phyloP scores from a whole-genome alignment of 495 filamentous ascomycete genomes.

The Bathelium albidoporum region DNA sequence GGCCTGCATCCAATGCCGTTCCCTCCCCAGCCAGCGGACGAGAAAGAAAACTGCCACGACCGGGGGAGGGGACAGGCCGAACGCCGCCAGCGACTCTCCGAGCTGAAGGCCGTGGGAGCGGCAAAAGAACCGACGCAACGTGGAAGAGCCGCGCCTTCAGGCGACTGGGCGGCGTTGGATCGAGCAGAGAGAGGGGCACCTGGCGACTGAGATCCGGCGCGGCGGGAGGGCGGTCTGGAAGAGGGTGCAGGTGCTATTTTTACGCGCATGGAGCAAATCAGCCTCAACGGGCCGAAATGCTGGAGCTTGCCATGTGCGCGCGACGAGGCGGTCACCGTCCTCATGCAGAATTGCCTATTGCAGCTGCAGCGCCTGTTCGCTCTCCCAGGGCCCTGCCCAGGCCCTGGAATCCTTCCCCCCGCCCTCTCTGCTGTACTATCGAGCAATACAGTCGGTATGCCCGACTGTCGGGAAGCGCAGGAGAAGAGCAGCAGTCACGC shows the following conservation, averaged over 20 bases:
- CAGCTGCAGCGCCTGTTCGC: background rate
- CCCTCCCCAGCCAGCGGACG: too few species aligned
- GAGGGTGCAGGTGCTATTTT: background rate
- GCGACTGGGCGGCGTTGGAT: background rate
- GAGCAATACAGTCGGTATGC: background rate
- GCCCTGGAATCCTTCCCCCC: background rate
- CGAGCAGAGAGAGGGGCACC: background rate
- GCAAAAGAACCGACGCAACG: background rate
- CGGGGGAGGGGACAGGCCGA: too few species aligned
- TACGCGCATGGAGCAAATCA: constrained; percentile 4
- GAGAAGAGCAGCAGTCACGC: too few species aligned
- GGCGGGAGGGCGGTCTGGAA: constrained; percentile 3
- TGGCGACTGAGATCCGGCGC: background rate
- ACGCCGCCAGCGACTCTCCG: background rate
- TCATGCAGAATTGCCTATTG: background rate
- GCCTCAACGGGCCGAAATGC: constrained; percentile 4
- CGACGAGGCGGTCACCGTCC: background rate
- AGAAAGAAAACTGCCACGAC: too few species aligned
- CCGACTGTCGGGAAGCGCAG: constrained; percentile 3
- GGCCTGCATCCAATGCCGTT: too few species aligned
- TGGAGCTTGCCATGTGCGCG: background rate
- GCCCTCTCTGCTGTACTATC: background rate
- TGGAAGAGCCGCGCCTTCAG: background rate
- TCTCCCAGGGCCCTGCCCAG: background rate
- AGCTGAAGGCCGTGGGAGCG: background rate